phyloP scores from a whole-genome alignment of 2,329 filamentous ascomycete genomes.

The Arachnomyces sp. region DNA sequence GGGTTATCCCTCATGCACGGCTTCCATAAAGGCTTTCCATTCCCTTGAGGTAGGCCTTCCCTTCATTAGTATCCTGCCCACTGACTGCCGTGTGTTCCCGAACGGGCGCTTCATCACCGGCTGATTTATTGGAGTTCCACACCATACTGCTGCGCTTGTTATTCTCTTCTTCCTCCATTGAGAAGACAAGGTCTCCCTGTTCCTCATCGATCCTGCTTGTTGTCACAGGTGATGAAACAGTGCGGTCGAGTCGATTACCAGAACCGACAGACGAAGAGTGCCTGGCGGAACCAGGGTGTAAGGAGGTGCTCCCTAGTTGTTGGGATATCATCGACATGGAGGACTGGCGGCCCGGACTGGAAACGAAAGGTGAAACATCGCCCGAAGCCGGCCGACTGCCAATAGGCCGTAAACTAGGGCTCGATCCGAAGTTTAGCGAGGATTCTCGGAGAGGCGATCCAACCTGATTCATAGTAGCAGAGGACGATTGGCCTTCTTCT shows the following conservation, averaged over 20 bases:
- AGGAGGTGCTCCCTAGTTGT: slow-evolving; percentile 41
- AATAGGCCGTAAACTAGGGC: slow-evolving; percentile 45
- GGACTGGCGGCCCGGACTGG: slow-evolving; percentile 49
- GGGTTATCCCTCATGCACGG: not conserved
- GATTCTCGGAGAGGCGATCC: slow-evolving; percentile 61
- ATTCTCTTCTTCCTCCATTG: slow-evolving; percentile 45
- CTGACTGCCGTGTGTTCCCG: slow-evolving; percentile 8
- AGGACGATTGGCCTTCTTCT: slow-evolving; percentile 39
- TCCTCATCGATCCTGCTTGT: slow-evolving; percentile 43
- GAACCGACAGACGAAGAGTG: slow-evolving; percentile 23
- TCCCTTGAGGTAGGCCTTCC: slow-evolving; percentile 6
- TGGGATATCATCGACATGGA: slow-evolving; percentile 57
- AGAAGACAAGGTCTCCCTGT: slow-evolving; percentile 41
- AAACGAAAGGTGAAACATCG: slow-evolving; percentile 45
- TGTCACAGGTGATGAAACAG: slow-evolving; percentile 38
- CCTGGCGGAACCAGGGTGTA: slow-evolving; percentile 36
- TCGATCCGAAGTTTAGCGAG: slow-evolving; percentile 43
- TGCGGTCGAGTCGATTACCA: slow-evolving; percentile 35
- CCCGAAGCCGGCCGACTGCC: slow-evolving; percentile 40
- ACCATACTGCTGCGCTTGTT: slow-evolving; percentile 33
- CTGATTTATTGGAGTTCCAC: slow-evolving; percentile 29
- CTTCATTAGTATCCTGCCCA: slow-evolving; percentile 5
- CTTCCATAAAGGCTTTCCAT: slow-evolving; percentile 11
- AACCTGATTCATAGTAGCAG: slow-evolving; percentile 51
- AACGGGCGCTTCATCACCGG: slow-evolving; percentile 18